A percentile compares a stretch with the other conserved stretches of the same genome.
Conservation (phyloP, 805 yeast species). For the Lachancea kluyveri region DNA sequence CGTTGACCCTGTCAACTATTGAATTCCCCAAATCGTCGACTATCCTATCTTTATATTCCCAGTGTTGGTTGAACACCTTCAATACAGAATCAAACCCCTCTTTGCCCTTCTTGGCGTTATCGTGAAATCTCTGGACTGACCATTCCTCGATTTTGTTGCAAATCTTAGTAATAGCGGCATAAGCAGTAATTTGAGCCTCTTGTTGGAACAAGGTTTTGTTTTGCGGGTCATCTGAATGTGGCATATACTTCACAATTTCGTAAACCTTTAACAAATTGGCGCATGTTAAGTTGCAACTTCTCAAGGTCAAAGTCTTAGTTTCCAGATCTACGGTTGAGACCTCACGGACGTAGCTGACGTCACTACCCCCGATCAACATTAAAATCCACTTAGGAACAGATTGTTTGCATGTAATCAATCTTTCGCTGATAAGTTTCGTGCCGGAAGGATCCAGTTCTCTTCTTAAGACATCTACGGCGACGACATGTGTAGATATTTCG, state of each 20-base stretch:
- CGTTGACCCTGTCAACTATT: slow-evolving; percentile 24
- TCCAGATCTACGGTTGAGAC: slow-evolving; percentile 75
- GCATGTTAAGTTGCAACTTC: slow-evolving; percentile 85
- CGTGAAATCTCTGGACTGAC: slow-evolving; percentile 82
- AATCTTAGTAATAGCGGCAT: slow-evolving; percentile 59
- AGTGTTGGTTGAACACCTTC: slow-evolving; percentile 34
- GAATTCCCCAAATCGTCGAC: slow-evolving; percentile 26
- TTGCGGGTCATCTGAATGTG: slow-evolving; percentile 50
- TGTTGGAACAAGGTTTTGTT: slow-evolving; percentile 63
- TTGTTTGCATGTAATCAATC: slow-evolving; percentile 85
- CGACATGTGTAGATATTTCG: slow-evolving; percentile 84
- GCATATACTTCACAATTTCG: slow-evolving; percentile 79
- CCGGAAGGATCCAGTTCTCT: slow-evolving; percentile 56
- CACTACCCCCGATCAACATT: slow-evolving; percentile 64
- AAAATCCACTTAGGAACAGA: slow-evolving; percentile 79
- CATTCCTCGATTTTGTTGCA: slow-evolving; percentile 87
- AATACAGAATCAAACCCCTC: slow-evolving; percentile 81
- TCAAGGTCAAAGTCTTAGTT: slow-evolving; percentile 60
- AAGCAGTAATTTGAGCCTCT: slow-evolving; percentile 84
- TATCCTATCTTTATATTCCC: slow-evolving; percentile 25
- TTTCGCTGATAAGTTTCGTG: slow-evolving; percentile 64
- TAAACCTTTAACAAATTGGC: slow-evolving; percentile 67
- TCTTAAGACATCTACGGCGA: slow-evolving; percentile 82
- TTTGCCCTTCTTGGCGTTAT: slow-evolving; percentile 80
- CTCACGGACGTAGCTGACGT: slow-evolving; percentile 78